Conservation (phyloP, 768 basidiomycete genomes). For the Leccinellum albellum region DNA sequence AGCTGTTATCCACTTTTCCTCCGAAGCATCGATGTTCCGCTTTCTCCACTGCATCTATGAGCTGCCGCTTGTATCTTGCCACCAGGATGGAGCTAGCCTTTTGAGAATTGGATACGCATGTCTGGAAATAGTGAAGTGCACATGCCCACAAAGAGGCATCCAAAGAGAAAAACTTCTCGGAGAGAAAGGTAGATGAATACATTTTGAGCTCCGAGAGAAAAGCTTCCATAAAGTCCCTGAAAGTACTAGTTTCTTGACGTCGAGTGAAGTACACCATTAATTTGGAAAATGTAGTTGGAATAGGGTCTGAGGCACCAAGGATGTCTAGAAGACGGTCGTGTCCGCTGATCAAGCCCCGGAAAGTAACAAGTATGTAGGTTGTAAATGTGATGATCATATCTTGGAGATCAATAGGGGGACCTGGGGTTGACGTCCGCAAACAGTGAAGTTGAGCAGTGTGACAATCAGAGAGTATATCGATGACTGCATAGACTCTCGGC, state of each 20-base stretch:
- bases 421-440: slow-evolving; percentile 4
- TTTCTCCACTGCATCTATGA: slow-evolving; percentile 47
- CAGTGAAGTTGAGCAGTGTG: slow-evolving; percentile 17
- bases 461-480: slow-evolving; percentile 29
- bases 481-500: slow-evolving; percentile 10
- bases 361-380: slow-evolving; percentile 16
- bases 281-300: slow-evolving; percentile 29
- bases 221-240: slow-evolving; percentile 13
- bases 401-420: slow-evolving; percentile 16
- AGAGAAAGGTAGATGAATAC: slow-evolving; percentile 31
- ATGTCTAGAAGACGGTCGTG: slow-evolving; percentile 18
- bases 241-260: slow-evolving; percentile 6
- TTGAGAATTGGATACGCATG: slow-evolving; percentile 21
- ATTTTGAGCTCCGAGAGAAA: slow-evolving; percentile 25
- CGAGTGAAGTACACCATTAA: slow-evolving; percentile 23
- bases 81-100: slow-evolving; percentile 24
- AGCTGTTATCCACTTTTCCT: slow-evolving; percentile 12
- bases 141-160: slow-evolving; percentile 54
- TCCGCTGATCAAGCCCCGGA: slow-evolving; percentile 6
- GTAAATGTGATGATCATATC: slow-evolving; percentile 25
- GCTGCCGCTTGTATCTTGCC: slow-evolving; percentile 34
- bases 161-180: slow-evolving; percentile 35
- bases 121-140: slow-evolving; percentile 46
- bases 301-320: slow-evolving; percentile 28
- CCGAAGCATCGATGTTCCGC: slow-evolving; percentile 50